Percentiles rank a stretch among this genome's conserved stretches.
Evolutionary conservation across 306 rosid species (phyloP).

Genomic region (Rubus parviflorus): DNA sequence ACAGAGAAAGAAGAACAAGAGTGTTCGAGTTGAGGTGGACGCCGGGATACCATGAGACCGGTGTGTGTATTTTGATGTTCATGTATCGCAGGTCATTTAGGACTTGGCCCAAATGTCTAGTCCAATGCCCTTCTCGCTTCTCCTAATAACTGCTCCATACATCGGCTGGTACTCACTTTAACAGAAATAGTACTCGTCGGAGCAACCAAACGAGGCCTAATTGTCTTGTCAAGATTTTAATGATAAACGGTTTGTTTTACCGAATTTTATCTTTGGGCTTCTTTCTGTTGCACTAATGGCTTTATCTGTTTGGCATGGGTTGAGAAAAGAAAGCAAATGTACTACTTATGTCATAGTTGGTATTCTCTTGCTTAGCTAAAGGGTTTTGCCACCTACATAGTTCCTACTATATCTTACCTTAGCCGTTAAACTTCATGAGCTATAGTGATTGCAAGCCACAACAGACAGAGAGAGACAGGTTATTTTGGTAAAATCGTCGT

Average conservation of each 20-base stretch:
- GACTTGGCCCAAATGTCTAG: background rate
- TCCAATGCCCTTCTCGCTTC: no score
- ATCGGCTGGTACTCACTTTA: background rate
- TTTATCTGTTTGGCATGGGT: background rate
- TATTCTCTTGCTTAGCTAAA: conserved; percentile 16
- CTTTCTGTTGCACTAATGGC: background rate
- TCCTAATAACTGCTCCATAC: background rate
- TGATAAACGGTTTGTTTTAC: background rate
- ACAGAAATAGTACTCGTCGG: background rate
- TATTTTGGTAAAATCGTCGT: conserved; percentile 10
- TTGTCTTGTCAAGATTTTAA: background rate
- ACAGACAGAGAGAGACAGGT: background rate
- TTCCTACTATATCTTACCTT: conserved; percentile 24
- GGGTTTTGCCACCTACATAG: conserved; percentile 13
- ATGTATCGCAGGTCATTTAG: background rate
- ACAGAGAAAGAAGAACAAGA: background rate
- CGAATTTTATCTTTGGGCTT: background rate
- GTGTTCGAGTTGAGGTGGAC: background rate
- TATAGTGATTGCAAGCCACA: conserved; percentile 5
- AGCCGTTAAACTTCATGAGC: conserved; percentile 20
- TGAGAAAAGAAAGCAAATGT: background rate
- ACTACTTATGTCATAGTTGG: background rate
- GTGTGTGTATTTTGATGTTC: no score
- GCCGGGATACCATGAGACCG: background rate
- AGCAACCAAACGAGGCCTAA: background rate